A percentile compares a stretch with the other conserved stretches of the same genome.
Evolutionary conservation across 2,329 filamentous ascomycete species (phyloP).

Genomic region (Aspergillus pseudotamarii): DNA sequence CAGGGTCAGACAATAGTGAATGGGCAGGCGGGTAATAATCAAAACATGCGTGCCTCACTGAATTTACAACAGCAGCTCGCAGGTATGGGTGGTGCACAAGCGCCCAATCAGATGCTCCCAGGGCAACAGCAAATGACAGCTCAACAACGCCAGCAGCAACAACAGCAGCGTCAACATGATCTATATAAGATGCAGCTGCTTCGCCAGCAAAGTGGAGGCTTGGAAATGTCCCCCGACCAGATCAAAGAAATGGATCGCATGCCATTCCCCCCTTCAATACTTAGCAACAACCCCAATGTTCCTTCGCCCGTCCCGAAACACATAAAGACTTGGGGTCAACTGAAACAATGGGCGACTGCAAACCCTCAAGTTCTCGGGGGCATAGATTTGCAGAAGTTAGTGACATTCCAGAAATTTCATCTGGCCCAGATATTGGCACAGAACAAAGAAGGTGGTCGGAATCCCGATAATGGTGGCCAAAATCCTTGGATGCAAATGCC

Average conservation of each 20-base stretch:
- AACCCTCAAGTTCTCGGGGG: conserved; percentile 49
- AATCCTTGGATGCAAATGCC: conserved; percentile 24
- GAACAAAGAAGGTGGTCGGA: conserved; percentile 28
- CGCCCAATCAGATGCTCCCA: conserved; percentile 35
- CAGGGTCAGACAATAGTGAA: conserved; percentile 36
- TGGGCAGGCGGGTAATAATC: conserved; percentile 36
- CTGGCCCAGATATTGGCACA: conserved; percentile 43
- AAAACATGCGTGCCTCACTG: conserved; percentile 39
- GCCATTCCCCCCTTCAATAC: conserved; percentile 40
- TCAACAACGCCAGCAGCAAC: conserved; percentile 33
- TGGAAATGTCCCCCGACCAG: conserved; percentile 46
- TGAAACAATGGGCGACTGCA: conserved; percentile 56
- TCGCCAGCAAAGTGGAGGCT: conserved; percentile 34
- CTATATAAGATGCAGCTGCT: conserved; percentile 35
- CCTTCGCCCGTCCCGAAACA: conserved; percentile 49
- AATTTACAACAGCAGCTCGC: conserved; percentile 37
- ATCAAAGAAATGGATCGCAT: conserved; percentile 47
- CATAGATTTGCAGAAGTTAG: conserved; percentile 44
- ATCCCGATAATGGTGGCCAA: conserved; percentile 28
- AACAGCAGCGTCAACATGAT: conserved; percentile 35
- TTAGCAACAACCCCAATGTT: conserved; percentile 35
- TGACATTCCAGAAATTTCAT: conserved; percentile 47
- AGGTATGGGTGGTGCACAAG: conserved; percentile 32
- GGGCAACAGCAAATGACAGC: conserved; percentile 36
- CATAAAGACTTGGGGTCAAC: conserved; percentile 58